A percentile compares a stretch with the other conserved stretches of the same genome.
Evolutionary conservation across 1,284 basidiomycete species (phyloP).

Genomic region (Wallemia hederae): DNA sequence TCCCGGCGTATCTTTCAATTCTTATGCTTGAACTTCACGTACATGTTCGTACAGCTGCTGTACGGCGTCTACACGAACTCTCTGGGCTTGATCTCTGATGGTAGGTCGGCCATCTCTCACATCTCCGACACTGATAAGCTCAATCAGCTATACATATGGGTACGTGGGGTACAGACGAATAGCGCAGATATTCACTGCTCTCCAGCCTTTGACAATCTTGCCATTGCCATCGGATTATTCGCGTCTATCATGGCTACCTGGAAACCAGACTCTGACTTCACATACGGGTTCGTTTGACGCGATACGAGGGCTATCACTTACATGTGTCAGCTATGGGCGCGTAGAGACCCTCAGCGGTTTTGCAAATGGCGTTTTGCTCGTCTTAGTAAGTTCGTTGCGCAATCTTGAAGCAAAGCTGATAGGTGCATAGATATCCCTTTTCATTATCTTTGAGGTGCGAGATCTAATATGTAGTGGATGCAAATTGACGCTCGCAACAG

Average conservation of each 20-base stretch:
- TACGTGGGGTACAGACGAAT: not conserved
- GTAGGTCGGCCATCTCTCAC: conserved; percentile 22
- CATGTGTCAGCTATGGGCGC: conserved; percentile 41
- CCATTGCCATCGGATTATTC: conserved; percentile 78
- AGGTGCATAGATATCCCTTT: conserved; percentile 42
- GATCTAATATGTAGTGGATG: not conserved
- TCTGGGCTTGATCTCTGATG: conserved; percentile 83
- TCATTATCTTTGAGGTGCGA: conserved; percentile 81
- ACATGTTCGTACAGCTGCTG: conserved; percentile 82
- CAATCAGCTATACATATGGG: not conserved
- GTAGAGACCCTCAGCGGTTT: conserved; percentile 98
- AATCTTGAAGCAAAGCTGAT: not conserved
- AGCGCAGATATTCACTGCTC: not conserved
- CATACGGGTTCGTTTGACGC: conserved; percentile 38
- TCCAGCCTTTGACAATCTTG: conserved; percentile 98
- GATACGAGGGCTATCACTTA: not conserved
- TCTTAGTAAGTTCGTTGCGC: conserved; percentile 21
- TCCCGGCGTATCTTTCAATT: conserved; percentile 93
- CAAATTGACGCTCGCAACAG: not conserved
- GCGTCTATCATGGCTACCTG: conserved; percentile 95
- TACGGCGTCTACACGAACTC: conserved; percentile 97
- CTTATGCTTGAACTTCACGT: conserved; percentile 71
- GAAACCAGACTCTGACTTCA: conserved; percentile 78
- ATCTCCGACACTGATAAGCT: not conserved
- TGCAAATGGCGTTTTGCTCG: conserved; percentile 86